Percentiles rank a stretch among this genome's conserved stretches.
Conservation (phyloP, 1,284 basidiomycete genomes). For the Pisolithus thermaeus region DNA sequence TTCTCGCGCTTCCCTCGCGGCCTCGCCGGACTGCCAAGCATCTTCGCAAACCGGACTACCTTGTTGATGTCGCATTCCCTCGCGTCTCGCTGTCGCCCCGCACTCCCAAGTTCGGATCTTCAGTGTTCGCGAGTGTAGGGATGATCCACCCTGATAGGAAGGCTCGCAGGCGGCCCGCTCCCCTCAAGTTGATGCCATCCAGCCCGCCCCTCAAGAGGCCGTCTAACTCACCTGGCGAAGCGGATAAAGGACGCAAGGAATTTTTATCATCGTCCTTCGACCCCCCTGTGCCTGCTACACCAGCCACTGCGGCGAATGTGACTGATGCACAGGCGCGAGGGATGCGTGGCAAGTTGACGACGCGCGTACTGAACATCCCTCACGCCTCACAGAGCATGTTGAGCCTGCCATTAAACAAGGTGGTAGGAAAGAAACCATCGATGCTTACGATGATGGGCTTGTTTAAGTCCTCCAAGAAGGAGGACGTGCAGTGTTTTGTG, state of each 20-base stretch:
- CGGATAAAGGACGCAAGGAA: slow-evolving; percentile 17
- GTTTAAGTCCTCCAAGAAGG: slow-evolving; percentile 21
- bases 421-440: slow-evolving; percentile 19
- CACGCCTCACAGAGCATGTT: slow-evolving; percentile 2
- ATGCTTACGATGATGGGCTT: slow-evolving; percentile 22
- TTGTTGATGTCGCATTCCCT: slow-evolving; percentile 34
- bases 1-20: slow-evolving; percentile 34
- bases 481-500: slow-evolving; percentile 3
- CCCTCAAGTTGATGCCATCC: slow-evolving; percentile 35
- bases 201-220: slow-evolving; percentile 14
- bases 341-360: neutral
- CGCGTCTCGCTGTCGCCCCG: slow-evolving; percentile 17
- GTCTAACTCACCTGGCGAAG: slow-evolving; percentile 20
- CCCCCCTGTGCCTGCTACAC: slow-evolving; percentile 10
- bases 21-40: slow-evolving; percentile 35
- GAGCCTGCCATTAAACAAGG: slow-evolving; percentile 11
- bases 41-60: slow-evolving; percentile 36
- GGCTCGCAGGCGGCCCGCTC: slow-evolving; percentile 39
- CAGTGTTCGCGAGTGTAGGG: neutral
- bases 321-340: neutral
- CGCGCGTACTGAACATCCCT: slow-evolving; percentile 7
- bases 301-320: neutral
- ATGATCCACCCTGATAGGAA: slow-evolving; percentile 21
- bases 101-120: slow-evolving; percentile 5
- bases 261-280: slow-evolving; percentile 23